A percentile compares a stretch with the other conserved stretches of the same genome.
Conservation (phyloP, 2,329 filamentous ascomycete species). For the Beauveria rudraprayagi region DNA sequence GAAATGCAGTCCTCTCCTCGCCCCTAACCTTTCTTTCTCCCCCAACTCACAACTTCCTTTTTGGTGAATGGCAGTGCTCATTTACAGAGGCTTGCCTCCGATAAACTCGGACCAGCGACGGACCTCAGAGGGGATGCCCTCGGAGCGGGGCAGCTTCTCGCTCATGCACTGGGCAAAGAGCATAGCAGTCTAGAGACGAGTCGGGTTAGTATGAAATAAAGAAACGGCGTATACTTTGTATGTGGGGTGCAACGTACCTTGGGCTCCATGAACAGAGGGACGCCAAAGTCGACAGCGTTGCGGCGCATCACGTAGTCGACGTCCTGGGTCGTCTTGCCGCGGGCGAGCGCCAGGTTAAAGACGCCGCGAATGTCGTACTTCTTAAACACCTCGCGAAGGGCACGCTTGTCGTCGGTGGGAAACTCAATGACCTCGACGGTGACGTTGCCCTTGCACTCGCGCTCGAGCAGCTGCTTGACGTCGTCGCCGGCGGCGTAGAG, state of each 20-base stretch:
- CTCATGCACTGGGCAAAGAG: conserved; percentile 96
- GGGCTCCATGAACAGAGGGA: conserved; percentile 96
- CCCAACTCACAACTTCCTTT: not conserved
- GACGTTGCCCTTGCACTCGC: conserved; percentile 55
- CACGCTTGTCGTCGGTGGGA: conserved; percentile 91
- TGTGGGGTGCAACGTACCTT: conserved; percentile 56
- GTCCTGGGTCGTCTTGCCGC: conserved; percentile 77
- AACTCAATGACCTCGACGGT: conserved; percentile 89
- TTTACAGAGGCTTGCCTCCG: conserved; percentile 71
- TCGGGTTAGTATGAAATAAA: conserved; percentile 22
- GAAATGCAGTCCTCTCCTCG: not conserved
- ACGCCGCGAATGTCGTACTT: conserved; percentile 94
- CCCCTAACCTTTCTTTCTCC: not conserved
- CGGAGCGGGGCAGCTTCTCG: conserved; percentile 82
- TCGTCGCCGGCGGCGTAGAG: conserved; percentile 75
- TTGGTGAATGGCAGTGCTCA: not conserved
- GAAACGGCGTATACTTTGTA: not conserved
- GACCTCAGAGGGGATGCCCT: conserved; percentile 87
- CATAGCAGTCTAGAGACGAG: conserved; percentile 64
- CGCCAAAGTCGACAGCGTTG: conserved; percentile 96
- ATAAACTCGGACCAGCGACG: conserved; percentile 94
- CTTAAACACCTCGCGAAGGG: conserved; percentile 87
- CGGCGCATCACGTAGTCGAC: conserved; percentile 98
- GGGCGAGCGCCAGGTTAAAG: conserved; percentile 83
- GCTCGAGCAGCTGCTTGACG: conserved; percentile 79